Percentiles rank a stretch among this genome's conserved stretches.
Conservation (phyloP, 139 green algal genomes). For the Bryopsis sp. region DNA sequence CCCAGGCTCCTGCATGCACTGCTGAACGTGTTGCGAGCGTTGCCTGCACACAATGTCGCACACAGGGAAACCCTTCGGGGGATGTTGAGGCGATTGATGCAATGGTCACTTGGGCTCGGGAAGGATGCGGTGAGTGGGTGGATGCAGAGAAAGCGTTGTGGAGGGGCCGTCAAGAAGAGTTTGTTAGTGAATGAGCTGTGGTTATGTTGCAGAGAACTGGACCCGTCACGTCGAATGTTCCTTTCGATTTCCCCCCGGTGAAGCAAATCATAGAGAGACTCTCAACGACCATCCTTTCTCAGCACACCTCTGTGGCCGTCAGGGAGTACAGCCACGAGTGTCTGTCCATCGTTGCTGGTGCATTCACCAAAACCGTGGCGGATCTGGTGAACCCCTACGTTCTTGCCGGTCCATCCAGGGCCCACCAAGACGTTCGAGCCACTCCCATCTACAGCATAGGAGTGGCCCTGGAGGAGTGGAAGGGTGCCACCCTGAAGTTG, state of each 20-base stretch:
- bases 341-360: background rate
- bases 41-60: background rate
- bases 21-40: slow-evolving; percentile 50
- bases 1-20: slow-evolving; percentile 45
- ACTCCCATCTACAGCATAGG: background rate
- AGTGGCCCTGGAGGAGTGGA: slow-evolving; percentile 9
- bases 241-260: slow-evolving; percentile 15
- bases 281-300: background rate
- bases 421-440: too few species aligned
- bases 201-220: too few species aligned
- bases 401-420: too few species aligned
- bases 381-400: slow-evolving; percentile 8
- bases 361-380: background rate
- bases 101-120: slow-evolving; percentile 34
- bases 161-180: background rate
- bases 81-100: slow-evolving; percentile 46
- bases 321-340: slow-evolving; percentile 6
- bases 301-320: background rate
- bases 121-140: slow-evolving; percentile 1
- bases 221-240: too few species aligned
- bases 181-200: background rate
- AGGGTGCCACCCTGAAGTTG: background rate
- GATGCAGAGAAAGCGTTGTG: slow-evolving; percentile 15
- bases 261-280: background rate
- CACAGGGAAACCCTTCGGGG: slow-evolving; percentile 28